Percentiles rank a stretch among this genome's conserved stretches.
Conservation (phyloP, 805 yeast species). For the Nakazawaea ishiwadae region DNA sequence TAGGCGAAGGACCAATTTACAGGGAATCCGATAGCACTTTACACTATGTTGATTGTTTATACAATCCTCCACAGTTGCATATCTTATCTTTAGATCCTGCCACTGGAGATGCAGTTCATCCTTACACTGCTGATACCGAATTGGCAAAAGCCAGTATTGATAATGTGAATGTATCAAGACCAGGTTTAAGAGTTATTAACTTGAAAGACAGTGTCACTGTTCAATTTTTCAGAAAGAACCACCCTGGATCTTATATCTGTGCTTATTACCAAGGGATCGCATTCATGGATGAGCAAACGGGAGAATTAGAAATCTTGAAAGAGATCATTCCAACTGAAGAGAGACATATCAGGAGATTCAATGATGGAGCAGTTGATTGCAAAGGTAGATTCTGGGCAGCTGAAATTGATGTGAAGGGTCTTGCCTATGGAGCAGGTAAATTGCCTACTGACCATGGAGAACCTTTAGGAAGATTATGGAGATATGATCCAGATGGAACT, state of each 20-base stretch:
- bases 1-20: constrained; percentile 31
- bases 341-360: constrained; percentile 19
- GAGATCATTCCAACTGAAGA: constrained; percentile 24
- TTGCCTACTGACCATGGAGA: constrained; percentile 17
- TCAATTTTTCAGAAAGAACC: constrained; percentile 24
- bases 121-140: constrained; percentile 14
- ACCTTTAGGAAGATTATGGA: constrained; percentile 28
- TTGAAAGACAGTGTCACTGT: constrained; percentile 26
- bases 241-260: constrained; percentile 25
- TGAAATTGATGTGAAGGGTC: constrained; percentile 25
- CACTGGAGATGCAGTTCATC: constrained; percentile 19
- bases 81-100: constrained; percentile 21
- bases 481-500: constrained; percentile 29
- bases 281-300: constrained; percentile 27
- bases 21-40: constrained; percentile 26
- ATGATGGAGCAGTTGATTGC: constrained; percentile 26
- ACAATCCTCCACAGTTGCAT: constrained; percentile 21
- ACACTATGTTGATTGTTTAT: constrained; percentile 27
- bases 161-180: constrained; percentile 15
- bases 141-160: constrained; percentile 11
- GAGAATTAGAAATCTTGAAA: constrained; percentile 24
- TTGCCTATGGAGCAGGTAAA: constrained; percentile 22
- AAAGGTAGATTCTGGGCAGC: constrained; percentile 47
- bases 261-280: constrained; percentile 29
- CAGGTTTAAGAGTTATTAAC: constrained; percentile 20